Conservation (phyloP, 1,139 yeast genomes). For the Kluyveromyces sp. region DNA sequence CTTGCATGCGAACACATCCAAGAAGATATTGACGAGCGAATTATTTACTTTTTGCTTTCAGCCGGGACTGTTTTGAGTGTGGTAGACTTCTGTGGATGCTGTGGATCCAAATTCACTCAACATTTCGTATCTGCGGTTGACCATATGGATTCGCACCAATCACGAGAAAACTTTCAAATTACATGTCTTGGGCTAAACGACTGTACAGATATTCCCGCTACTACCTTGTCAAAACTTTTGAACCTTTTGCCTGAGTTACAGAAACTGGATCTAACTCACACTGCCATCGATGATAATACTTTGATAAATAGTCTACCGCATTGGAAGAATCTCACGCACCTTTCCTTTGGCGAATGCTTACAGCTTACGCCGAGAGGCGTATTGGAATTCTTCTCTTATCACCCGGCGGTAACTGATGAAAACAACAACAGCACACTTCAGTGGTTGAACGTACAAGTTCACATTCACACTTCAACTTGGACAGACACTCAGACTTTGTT, state of each 20-base stretch:
- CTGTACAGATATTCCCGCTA: constrained; percentile 67
- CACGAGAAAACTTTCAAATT: constrained; percentile 32
- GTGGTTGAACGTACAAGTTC: constrained; percentile 77
- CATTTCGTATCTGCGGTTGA: constrained; percentile 42
- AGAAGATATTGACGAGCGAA: constrained; percentile 63
- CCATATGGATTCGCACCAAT: constrained; percentile 13
- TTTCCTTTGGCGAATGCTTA: constrained; percentile 74
- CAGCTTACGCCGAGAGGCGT: constrained; percentile 68
- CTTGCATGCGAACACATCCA: constrained; percentile 82
- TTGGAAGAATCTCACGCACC: constrained; percentile 59
- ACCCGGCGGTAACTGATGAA: constrained; percentile 56
- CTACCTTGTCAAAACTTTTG: constrained; percentile 49
- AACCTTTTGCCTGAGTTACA: constrained; percentile 53
- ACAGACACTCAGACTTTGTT: constrained; percentile 52
- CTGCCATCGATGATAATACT: constrained; percentile 58
- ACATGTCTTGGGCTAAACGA: constrained; percentile 74
- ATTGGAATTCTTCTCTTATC: constrained; percentile 62
- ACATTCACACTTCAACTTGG: constrained; percentile 59
- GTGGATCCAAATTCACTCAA: constrained; percentile 53
- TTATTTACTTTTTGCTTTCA: constrained; percentile 55
- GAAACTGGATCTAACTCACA: constrained; percentile 75
- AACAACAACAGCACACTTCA: constrained; percentile 39
- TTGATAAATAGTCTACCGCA: constrained; percentile 42
- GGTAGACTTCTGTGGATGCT: constrained; percentile 86
- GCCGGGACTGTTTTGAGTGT: constrained; percentile 55